These are phyloP conservation scores for Colletotrichum melonis DNA, from an alignment of 2,329 filamentous ascomycete genomes.

Conservation along the genomic window DNA sequence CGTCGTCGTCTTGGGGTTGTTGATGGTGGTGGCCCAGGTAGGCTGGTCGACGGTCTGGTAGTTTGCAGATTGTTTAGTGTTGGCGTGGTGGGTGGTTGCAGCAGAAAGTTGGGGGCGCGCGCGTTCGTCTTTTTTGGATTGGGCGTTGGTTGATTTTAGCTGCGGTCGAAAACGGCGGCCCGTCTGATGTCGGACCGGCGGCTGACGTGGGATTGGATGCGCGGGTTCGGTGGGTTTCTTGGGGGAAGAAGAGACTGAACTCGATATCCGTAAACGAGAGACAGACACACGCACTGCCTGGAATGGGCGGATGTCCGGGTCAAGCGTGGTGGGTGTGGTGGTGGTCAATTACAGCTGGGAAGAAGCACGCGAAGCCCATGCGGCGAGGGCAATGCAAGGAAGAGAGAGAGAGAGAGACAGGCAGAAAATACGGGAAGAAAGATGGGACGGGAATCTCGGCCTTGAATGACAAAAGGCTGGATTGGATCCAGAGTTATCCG, in stretches of 20 bases:
- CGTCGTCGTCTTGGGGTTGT: neutral
- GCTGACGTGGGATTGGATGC: constrained; percentile 18
- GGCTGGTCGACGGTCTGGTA: constrained; percentile 6
- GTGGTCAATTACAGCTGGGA: neutral
- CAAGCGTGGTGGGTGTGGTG: neutral
- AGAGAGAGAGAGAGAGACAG: neutral
- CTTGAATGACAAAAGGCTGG: neutral
- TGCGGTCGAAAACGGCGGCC: constrained; percentile 25
- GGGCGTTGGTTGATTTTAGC: neutral
- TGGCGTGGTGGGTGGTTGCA: constrained; percentile 6
- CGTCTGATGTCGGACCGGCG: constrained; percentile 24
- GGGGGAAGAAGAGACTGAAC: neutral
- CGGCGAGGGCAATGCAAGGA: neutral
- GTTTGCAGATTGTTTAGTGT: constrained; percentile 16
- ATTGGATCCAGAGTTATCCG: too few species aligned
- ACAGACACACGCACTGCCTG: neutral
- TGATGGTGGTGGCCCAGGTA: neutral
- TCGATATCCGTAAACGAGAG: too few species aligned
- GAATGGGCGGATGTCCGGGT: constrained; percentile 6
- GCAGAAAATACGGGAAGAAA: neutral
- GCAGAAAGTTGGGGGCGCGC: constrained; percentile 10
- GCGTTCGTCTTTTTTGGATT: constrained; percentile 19
- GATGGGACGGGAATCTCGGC: neutral
- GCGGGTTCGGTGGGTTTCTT: neutral
- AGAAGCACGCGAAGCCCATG: neutral